Evolutionary conservation across 139 green algal genomes (phyloP), one percentile per base, ranked within the genome.

Genomic region (Haematococcus sp.): DNA sequence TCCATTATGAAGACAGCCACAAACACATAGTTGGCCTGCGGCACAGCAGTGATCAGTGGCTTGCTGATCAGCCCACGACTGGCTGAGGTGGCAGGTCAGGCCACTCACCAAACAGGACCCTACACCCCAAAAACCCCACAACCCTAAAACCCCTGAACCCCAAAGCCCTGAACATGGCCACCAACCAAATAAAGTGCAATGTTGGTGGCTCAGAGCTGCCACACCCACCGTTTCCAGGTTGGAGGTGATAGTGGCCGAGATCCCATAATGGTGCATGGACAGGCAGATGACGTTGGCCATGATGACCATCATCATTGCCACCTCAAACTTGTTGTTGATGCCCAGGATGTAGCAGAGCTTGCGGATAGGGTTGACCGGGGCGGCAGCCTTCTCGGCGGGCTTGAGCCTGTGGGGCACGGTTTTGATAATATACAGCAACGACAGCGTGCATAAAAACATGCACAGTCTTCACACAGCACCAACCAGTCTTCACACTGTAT

Each of bases 241-340:
- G 66, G 7, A 73, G 4, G 25, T 63, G 40, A 43, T 60, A 3
- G 2, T 33, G 4, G 32, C 51, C 9, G 27, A 60, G 4, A 40
- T 66, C 31, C 25, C 27, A 16, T 69, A 78, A 43, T 72, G 25
- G 15, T 54, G 23, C 25, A 32, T 31, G 17, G 89, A 82, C 75
- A 94, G 86, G 23, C 89, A 70, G 3, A 76, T 49, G 11, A 89
- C 80, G 73, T 93, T 94, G 20, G 80, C 56, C 0, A 90, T 15
- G 55, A 95, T 90, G 20, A 84, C 70, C 25, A 61, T 0, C 23
- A 84, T 46, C 44, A 84, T 78, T 43, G 75, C 66, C 1, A 74
- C 52, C 23, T 84, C 79, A 56, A 84, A 84, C 40, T 16, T 22
- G n/a, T 49, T 63, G 65, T 66, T 43, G 28, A 69, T 69, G 5